phyloP scores from a whole-genome alignment of 495 filamentous ascomycete species.

The Penicillium desertorum region DNA sequence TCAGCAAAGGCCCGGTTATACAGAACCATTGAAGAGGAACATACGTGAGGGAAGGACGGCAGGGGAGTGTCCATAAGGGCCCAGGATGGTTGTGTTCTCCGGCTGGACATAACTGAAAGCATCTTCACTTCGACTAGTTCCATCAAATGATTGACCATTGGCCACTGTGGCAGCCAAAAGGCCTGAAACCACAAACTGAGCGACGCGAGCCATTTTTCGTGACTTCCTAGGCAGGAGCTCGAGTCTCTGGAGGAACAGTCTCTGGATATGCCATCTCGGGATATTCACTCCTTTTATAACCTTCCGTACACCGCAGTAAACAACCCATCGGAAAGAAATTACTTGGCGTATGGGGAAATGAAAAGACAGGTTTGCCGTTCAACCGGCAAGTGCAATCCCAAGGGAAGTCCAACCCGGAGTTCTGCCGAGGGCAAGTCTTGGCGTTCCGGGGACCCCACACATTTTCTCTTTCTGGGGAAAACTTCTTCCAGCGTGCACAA shows the following conservation, averaged over 20 bases:
- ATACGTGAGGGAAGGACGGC: conserved; percentile 27
- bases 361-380: not conserved
- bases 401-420: not conserved
- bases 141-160: conserved; percentile 4
- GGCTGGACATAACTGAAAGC: conserved; percentile 30
- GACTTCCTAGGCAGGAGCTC: not conserved
- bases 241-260: not conserved
- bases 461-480: not conserved
- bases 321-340: not conserved
- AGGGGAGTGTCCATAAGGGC: conserved; percentile 26
- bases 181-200: conserved; percentile 5
- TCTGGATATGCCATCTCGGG: not conserved
- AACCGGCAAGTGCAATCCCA: not conserved
- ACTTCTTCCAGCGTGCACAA: too few species aligned
- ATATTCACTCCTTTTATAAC: not conserved
- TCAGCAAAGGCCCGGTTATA: conserved; percentile 1
- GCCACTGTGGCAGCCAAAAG: conserved; percentile 5
- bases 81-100: conserved; percentile 26
- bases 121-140: conserved; percentile 2
- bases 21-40: not conserved
- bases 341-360: not conserved
- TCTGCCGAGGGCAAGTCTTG: not conserved
- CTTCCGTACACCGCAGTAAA: too few species aligned
- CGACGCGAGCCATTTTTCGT: not conserved
- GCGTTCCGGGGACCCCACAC: not conserved